These are phyloP conservation scores for Sungouiozyma ichnusensis DNA, from an alignment of 805 yeast species.

Conservation along the genomic window DNA sequence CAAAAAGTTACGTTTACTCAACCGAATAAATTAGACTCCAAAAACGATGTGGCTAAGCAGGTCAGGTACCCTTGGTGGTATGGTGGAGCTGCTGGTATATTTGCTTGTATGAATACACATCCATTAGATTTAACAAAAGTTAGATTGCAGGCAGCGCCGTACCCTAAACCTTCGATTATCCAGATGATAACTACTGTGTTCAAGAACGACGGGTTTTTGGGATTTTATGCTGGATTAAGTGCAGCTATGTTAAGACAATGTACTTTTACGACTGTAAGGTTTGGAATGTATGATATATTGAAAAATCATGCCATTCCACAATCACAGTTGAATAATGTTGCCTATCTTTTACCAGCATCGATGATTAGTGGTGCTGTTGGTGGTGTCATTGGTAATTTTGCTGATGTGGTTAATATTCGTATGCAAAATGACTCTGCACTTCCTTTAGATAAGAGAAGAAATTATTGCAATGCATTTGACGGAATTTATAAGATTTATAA, in stretches of 20 bases:
- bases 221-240: slow-evolving; percentile 70
- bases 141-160: slow-evolving; percentile 66
- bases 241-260: slow-evolving; percentile 81
- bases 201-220: slow-evolving; percentile 46
- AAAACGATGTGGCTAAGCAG: not conserved
- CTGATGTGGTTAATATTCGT: slow-evolving; percentile 78
- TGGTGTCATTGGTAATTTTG: slow-evolving; percentile 79
- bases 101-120: slow-evolving; percentile 60
- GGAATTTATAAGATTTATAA: slow-evolving; percentile 51
- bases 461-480: slow-evolving; percentile 68
- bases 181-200: slow-evolving; percentile 35
- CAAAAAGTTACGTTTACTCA: not conserved
- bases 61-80: slow-evolving; percentile 44
- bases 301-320: slow-evolving; percentile 44
- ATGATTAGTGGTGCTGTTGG: slow-evolving; percentile 83
- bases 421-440: slow-evolving; percentile 82
- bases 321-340: slow-evolving; percentile 42
- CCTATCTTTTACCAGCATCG: slow-evolving; percentile 59
- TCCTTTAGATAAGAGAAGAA: slow-evolving; percentile 53
- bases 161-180: slow-evolving; percentile 52
- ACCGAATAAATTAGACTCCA: not conserved
- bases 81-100: slow-evolving; percentile 60
- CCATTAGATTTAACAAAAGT: slow-evolving; percentile 85
- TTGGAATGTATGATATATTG: slow-evolving; percentile 73
- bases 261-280: slow-evolving; percentile 77